phyloP scores from a whole-genome alignment of 768 basidiomycete genomes.

The Leccinum uliginosum region DNA sequence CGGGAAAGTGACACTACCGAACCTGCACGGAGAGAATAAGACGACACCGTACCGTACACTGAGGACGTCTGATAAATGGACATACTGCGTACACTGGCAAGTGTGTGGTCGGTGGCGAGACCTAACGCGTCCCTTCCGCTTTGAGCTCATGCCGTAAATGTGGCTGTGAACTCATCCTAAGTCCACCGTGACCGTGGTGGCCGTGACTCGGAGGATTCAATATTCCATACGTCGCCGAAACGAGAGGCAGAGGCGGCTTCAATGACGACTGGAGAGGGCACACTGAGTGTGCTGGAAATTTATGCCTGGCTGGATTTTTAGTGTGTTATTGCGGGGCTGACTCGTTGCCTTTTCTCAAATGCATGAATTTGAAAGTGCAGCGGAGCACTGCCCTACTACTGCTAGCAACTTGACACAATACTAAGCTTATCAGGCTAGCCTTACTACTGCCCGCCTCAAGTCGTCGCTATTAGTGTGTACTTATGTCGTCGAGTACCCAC shows the following conservation, averaged over 20 bases:
- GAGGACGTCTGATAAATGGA: too few relatives aligned
- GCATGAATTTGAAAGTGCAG: too few relatives aligned
- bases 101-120: constrained; percentile 31
- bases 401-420: too few relatives aligned
- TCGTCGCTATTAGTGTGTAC: not conserved
- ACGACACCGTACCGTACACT: constrained; percentile 18
- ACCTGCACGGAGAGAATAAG: constrained; percentile 10
- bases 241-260: not conserved
- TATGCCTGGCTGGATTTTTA: too few relatives aligned
- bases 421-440: too few relatives aligned
- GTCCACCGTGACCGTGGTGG: too few relatives aligned
- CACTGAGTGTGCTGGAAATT: too few relatives aligned
- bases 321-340: too few relatives aligned
- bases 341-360: too few relatives aligned
- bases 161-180: constrained; percentile 26
- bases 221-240: not conserved
- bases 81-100: too few relatives aligned
- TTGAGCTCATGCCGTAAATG: constrained; percentile 28
- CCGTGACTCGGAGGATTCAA: not conserved
- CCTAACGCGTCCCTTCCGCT: constrained; percentile 24
- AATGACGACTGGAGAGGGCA: not conserved
- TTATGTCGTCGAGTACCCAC: not conserved
- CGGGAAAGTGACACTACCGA: constrained; percentile 9
- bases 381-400: too few relatives aligned
- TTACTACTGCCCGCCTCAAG: too few relatives aligned